These are phyloP conservation scores for Aspergillus sojae DNA, from an alignment of 2,329 filamentous ascomycete genomes.

Conservation along the genomic window DNA sequence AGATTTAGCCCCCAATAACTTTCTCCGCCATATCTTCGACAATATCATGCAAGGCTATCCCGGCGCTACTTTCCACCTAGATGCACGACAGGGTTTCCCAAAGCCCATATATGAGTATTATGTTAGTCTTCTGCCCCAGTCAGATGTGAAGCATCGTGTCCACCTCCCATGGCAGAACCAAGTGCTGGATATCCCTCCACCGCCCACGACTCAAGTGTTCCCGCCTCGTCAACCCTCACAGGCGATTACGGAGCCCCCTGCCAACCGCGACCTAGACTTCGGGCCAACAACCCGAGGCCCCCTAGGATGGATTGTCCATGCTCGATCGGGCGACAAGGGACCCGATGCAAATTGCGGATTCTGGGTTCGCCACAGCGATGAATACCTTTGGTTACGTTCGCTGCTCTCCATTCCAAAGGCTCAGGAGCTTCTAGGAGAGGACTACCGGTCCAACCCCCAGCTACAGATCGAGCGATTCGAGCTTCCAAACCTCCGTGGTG, in stretches of 20 bases:
- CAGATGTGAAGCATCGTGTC: slow-evolving; percentile 28
- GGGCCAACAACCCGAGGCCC: slow-evolving; percentile 27
- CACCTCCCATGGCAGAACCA: slow-evolving; percentile 28
- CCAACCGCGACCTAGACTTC: slow-evolving; percentile 17
- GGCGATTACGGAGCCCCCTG: slow-evolving; percentile 12
- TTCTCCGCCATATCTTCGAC: slow-evolving; percentile 41
- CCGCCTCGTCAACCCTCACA: slow-evolving; percentile 22
- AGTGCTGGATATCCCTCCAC: slow-evolving; percentile 21
- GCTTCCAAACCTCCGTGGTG: slow-evolving; percentile 44
- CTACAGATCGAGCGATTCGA: slow-evolving; percentile 49
- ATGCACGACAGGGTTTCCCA: slow-evolving; percentile 36
- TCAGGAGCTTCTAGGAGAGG: slow-evolving; percentile 26
- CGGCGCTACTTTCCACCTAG: slow-evolving; percentile 39
- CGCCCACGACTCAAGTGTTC: slow-evolving; percentile 19
- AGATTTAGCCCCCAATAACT: slow-evolving; percentile 34
- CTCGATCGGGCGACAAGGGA: slow-evolving; percentile 49
- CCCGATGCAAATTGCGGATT: slow-evolving; percentile 51
- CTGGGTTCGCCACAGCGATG: slow-evolving; percentile 45
- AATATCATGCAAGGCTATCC: slow-evolving; percentile 47
- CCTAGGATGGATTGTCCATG: slow-evolving; percentile 40
- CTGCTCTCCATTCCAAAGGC: slow-evolving; percentile 26
- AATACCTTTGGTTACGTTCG: slow-evolving; percentile 47
- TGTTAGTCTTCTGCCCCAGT: slow-evolving; percentile 30
- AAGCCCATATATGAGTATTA: slow-evolving; percentile 40
- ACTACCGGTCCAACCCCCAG: slow-evolving; percentile 20